A percentile compares a stretch with the other conserved stretches of the same genome.
Conservation (phyloP, 2,329 filamentous ascomycete species). For the Zasmidium angulare region DNA sequence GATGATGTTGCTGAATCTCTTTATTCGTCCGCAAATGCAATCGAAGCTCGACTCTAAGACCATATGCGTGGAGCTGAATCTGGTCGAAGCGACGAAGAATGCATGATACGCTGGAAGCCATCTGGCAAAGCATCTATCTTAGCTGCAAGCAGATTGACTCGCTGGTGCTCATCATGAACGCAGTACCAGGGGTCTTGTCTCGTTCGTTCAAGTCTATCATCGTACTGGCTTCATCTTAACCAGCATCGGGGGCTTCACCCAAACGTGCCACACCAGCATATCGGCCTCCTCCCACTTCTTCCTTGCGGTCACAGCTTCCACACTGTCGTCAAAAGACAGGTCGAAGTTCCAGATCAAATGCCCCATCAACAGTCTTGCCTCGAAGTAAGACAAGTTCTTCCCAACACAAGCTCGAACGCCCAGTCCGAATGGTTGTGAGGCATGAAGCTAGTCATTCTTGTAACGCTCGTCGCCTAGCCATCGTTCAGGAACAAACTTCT, state of each 20-base stretch:
- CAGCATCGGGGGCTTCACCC: constrained; percentile 3
- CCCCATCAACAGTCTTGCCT: constrained; percentile 30
- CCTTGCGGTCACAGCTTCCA: background rate
- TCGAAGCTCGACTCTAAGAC: no score
- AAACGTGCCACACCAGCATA: constrained; percentile 6
- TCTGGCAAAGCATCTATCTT: no score
- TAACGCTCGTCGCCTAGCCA: constrained; percentile 26
- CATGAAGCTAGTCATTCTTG: constrained; percentile 21
- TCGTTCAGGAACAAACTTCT: constrained; percentile 30
- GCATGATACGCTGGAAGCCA: no score
- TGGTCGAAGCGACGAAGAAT: no score
- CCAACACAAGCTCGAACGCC: constrained; percentile 25
- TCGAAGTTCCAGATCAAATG: constrained; percentile 11
- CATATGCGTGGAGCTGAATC: no score
- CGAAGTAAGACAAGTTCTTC: constrained; percentile 36
- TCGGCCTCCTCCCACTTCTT: background rate
- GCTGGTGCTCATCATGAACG: no score
- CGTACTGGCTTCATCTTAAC: constrained; percentile 1
- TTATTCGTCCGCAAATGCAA: no score
- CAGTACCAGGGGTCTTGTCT: no score
- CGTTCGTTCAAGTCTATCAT: background rate
- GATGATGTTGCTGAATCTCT: no score
- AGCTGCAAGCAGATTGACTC: no score
- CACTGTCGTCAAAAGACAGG: constrained; percentile 5
- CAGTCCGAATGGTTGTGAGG: constrained; percentile 25